phyloP scores from a whole-genome alignment of 768 basidiomycete genomes.

The Pisolithus orientalis region DNA sequence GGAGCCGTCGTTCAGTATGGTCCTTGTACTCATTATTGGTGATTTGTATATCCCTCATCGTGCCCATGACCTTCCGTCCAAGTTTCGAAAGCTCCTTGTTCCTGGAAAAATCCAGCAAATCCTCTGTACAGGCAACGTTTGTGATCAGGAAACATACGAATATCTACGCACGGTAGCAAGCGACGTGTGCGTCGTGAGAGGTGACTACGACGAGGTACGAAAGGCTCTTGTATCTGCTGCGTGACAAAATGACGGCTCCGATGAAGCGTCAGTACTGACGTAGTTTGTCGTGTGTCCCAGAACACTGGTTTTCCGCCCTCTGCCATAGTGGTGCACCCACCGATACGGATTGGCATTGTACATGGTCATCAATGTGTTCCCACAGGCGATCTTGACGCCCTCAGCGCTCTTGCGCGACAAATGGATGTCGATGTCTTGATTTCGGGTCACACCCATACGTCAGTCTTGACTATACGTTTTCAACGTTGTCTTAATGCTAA shows the following conservation, averaged over 20 bases:
- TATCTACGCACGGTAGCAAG: slow-evolving; percentile 92
- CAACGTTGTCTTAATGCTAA: neutral
- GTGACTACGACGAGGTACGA: slow-evolving; percentile 92
- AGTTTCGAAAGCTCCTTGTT: slow-evolving; percentile 95
- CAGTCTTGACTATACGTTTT: slow-evolving; percentile 23
- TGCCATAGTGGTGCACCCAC: slow-evolving; percentile 70
- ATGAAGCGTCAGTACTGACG: neutral
- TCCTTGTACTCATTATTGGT: slow-evolving; percentile 95
- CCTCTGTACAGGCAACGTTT: slow-evolving; percentile 94
- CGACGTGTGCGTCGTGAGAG: slow-evolving; percentile 86
- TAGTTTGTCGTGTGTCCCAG: slow-evolving; percentile 26
- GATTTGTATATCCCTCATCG: slow-evolving; percentile 96
- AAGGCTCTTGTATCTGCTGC: neutral
- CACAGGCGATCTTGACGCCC: slow-evolving; percentile 85
- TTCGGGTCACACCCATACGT: slow-evolving; percentile 94
- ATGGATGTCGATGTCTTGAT: slow-evolving; percentile 98
- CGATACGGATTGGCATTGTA: slow-evolving; percentile 87
- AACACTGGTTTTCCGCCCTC: slow-evolving; percentile 73
- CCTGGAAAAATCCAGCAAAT: slow-evolving; percentile 98
- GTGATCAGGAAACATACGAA: slow-evolving; percentile 95
- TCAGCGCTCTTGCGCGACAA: slow-evolving; percentile 82
- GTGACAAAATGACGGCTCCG: neutral
- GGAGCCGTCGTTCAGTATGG: slow-evolving; percentile 18
- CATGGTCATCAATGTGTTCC: slow-evolving; percentile 95
- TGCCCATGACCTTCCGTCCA: slow-evolving; percentile 83